Conservation (phyloP, 768 basidiomycete genomes). For the Boletus reticulatus region DNA sequence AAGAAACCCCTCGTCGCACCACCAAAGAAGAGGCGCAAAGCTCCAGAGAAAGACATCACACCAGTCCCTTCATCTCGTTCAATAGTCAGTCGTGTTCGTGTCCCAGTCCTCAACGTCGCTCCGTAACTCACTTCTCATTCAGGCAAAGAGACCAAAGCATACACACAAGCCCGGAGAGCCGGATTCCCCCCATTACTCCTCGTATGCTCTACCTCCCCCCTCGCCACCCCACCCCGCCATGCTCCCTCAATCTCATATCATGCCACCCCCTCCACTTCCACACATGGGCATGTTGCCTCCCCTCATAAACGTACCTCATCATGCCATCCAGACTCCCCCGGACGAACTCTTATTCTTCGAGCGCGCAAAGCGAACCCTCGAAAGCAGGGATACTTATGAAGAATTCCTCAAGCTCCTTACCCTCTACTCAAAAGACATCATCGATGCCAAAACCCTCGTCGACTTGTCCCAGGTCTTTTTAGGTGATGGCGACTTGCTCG, state of each 20-base stretch:
- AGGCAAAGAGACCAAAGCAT: slow-evolving; percentile 66
- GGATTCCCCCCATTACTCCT: slow-evolving; percentile 43
- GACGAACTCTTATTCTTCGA: slow-evolving; percentile 95
- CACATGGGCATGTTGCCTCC: slow-evolving; percentile 27
- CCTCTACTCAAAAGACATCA: slow-evolving; percentile 88
- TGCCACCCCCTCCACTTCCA: slow-evolving; percentile 28
- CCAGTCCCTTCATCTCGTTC: slow-evolving; percentile 54
- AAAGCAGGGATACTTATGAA: slow-evolving; percentile 76
- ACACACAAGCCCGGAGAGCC: slow-evolving; percentile 59
- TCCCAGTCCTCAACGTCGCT: neutral
- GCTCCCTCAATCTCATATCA: slow-evolving; percentile 24
- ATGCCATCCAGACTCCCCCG: slow-evolving; percentile 39
- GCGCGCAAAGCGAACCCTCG: slow-evolving; percentile 78
- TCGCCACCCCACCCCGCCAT: slow-evolving; percentile 30
- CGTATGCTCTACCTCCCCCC: slow-evolving; percentile 44
- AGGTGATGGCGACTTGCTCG: slow-evolving; percentile 74
- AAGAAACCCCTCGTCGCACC: slow-evolving; percentile 42
- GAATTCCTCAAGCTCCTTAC: slow-evolving; percentile 94
- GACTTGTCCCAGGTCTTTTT: slow-evolving; percentile 81
- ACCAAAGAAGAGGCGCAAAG: slow-evolving; percentile 60
- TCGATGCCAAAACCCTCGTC: slow-evolving; percentile 80
- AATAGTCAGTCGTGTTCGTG: slow-evolving; percentile 46
- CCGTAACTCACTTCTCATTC: slow-evolving; percentile 8
- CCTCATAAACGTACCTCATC: slow-evolving; percentile 26
- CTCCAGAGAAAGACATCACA: slow-evolving; percentile 64